These are phyloP conservation scores for Fallopia convolvulus DNA, from an alignment of 148 eudicot species.

Conservation along the genomic window DNA sequence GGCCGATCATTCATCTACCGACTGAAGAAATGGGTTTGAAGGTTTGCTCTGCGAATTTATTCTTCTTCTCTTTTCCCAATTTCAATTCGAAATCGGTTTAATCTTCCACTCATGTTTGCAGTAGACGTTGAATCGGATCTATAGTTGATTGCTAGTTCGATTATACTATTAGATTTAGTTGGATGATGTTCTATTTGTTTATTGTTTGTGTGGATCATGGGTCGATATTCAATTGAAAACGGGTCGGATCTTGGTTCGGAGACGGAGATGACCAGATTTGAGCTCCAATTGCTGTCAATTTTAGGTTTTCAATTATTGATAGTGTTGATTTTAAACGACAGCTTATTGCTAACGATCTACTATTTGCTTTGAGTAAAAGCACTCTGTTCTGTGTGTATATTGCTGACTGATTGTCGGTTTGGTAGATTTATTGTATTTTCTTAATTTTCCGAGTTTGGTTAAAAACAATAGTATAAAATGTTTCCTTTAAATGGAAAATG, in stretches of 20 bases:
- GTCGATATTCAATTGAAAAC: not conserved
- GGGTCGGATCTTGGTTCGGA: not conserved
- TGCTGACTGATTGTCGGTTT: not conserved
- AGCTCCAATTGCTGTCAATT: not conserved
- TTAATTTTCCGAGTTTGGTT: not conserved
- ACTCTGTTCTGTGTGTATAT: not conserved
- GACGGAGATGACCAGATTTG: not conserved
- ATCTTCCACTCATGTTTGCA: not conserved
- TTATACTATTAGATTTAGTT: not conserved
- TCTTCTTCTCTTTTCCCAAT: not conserved
- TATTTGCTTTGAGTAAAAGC: not conserved
- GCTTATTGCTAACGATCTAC: not conserved
- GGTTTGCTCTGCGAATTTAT: not conserved
- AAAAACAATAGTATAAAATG: not conserved
- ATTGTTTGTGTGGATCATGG: not conserved
- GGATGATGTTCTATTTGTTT: not conserved
- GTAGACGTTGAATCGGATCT: not conserved
- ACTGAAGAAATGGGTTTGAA: not conserved
- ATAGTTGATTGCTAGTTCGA: conserved; percentile 1
- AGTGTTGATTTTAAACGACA: not conserved
- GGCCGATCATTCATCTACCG: not conserved
- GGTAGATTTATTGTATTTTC: not conserved
- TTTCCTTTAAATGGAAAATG: not conserved
- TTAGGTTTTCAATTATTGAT: not conserved
- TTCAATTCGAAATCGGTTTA: not conserved